phyloP scores from a whole-genome alignment of 495 filamentous ascomycete genomes.

The Antarctomyces pellizariae region DNA sequence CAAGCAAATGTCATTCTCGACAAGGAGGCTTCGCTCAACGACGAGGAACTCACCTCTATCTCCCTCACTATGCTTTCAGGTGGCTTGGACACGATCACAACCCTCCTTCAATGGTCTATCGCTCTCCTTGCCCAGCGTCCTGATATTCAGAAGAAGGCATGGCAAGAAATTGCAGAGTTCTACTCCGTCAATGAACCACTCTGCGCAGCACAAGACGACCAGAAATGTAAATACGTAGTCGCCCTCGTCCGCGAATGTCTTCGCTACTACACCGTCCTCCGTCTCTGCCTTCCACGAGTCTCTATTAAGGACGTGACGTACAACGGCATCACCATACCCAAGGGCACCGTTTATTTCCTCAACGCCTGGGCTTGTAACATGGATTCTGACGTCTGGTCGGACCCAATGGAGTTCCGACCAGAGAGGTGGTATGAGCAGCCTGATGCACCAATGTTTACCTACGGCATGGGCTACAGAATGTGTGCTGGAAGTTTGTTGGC shows the following conservation, averaged over 20 bases:
- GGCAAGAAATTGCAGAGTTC: constrained; percentile 27
- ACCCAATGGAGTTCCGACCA: constrained; percentile 33
- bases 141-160: constrained; percentile 35
- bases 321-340: constrained; percentile 28
- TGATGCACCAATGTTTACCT: constrained; percentile 35
- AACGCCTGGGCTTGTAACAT: constrained; percentile 45
- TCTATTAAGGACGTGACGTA: constrained; percentile 36
- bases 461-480: constrained; percentile 41
- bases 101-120: constrained; percentile 37
- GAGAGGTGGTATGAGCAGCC: constrained; percentile 39
- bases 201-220: constrained; percentile 33
- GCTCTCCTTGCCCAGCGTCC: constrained; percentile 29
- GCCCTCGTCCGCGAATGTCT: constrained; percentile 36
- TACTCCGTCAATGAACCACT: constrained; percentile 28
- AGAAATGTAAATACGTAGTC: constrained; percentile 34
- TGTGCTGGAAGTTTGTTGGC: constrained; percentile 38
- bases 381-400: constrained; percentile 32
- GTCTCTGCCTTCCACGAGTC: constrained; percentile 34
- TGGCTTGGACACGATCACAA: constrained; percentile 39
- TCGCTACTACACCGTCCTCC: constrained; percentile 33
- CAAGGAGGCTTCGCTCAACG: constrained; percentile 31
- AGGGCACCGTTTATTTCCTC: constrained; percentile 35
- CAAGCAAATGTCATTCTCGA: constrained; percentile 40
- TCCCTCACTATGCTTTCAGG: constrained; percentile 39
- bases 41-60: constrained; percentile 34